phyloP scores from a whole-genome alignment of 2,329 filamentous ascomycete species.

The Xylariaceae sp. region DNA sequence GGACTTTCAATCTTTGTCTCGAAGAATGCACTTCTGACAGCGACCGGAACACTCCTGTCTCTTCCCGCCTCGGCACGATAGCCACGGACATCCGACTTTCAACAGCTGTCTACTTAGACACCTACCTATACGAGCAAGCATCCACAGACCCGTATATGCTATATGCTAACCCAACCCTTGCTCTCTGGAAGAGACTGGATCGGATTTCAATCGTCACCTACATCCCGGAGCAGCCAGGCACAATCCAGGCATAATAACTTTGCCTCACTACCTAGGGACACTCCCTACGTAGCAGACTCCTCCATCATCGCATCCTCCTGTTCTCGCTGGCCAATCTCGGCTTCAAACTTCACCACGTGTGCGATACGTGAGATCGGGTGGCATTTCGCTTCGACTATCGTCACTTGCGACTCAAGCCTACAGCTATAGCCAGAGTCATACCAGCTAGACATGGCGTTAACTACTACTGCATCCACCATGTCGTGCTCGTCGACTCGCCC shows the following conservation, averaged over 20 bases:
- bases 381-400: not conserved
- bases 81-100: not conserved
- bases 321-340: slow-evolving; percentile 22
- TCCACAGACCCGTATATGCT: too few species aligned
- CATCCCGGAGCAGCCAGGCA: not conserved
- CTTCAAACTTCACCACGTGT: slow-evolving; percentile 22
- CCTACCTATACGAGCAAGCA: too few species aligned
- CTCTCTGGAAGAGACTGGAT: not conserved
- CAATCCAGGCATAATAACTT: not conserved
- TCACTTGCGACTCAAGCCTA: slow-evolving; percentile 1
- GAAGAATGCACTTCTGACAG: not conserved
- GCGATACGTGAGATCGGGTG: slow-evolving; percentile 1
- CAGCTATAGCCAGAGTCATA: not conserved
- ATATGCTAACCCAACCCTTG: not conserved
- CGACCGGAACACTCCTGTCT: not conserved
- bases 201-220: not conserved
- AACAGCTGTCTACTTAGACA: not conserved
- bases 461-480: slow-evolving; percentile 24
- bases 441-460: slow-evolving; percentile 1
- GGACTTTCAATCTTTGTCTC: not conserved
- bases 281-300: not conserved
- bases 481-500: slow-evolving; percentile 29
- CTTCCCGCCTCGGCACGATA: not conserved
- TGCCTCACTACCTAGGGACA: not conserved
- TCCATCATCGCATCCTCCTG: slow-evolving; percentile 12